Base-by-base conservation (phyloP, 768 basidiomycete species). In the Suillus bovinus region DNA sequence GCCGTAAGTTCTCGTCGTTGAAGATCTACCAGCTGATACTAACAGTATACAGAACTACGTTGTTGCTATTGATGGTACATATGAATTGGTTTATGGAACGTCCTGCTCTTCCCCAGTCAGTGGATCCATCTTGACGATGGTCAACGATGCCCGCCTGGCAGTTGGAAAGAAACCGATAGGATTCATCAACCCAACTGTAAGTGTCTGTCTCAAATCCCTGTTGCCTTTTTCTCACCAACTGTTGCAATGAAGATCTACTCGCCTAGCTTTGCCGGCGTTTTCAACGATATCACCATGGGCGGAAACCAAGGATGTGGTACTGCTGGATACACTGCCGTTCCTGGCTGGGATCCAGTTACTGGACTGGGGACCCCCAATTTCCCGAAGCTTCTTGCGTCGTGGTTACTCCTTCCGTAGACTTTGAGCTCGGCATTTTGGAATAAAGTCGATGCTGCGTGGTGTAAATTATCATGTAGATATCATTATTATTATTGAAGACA, bases 321-420 rank as follows among this genome's bases (percentile, higher is more conserved):
- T 20, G n/a, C 58, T 16, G 78, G 77, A 1, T 79, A 72, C 66
- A 69, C 67, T 27, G 60, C 62, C 7, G 60, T 50, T 0, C 17
- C 34, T 5, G 71, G 72, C 1, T 74, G 70, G 69, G 71, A 73
- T 50, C 75, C 75, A n/a, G 75, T 77, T 55, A 76, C 75, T 1
- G 76, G 76, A n/a, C 63, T 73, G 0, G 75, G 76, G 16, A 76
- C 75, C 8, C 75, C 72, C 31, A 81, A 87, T 67, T 89, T 86
- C 70, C 67, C 76, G 53, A 80, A 79, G 61, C 71, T 89, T 60
- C 69, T 81, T 41, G 72, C 74, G 61, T 76, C 73, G 61, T 80
- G 79, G 79, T 56, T 81, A 36, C 64, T 53, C 2, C 70, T 82
- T 33, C 79, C 78, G 29, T 77, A 69, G 78, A 20, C 31, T 33